Evolutionary conservation across 192 early-diverging fungal species (phyloP).

Genomic region (Pilobolus umbonatus): DNA sequence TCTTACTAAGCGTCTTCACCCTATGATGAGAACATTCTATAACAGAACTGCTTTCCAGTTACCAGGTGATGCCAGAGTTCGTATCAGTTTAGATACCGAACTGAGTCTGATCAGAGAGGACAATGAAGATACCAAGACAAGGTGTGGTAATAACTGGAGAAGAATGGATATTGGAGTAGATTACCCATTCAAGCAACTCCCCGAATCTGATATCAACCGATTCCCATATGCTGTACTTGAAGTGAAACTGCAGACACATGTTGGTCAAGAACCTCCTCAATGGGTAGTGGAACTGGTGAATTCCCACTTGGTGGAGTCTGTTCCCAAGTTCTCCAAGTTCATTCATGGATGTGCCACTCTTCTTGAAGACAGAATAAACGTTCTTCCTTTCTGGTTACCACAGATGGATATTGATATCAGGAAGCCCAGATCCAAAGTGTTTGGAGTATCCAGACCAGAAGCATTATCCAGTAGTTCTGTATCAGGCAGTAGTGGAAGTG

Average conservation of each 20-base stretch:
- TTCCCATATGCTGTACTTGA: slow-evolving; percentile 98
- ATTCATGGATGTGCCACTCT: slow-evolving; percentile 91
- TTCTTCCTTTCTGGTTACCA: slow-evolving; percentile 93
- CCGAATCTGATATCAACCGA: slow-evolving; percentile 74
- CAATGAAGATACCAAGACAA: slow-evolving; percentile 60
- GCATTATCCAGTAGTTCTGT: slow-evolving; percentile 17
- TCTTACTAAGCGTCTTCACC: slow-evolving; percentile 67
- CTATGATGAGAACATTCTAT: slow-evolving; percentile 92
- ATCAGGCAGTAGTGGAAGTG: slow-evolving; percentile 33
- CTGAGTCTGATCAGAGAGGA: slow-evolving; percentile 96
- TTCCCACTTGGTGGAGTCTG: slow-evolving; percentile 86
- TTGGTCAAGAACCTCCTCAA: slow-evolving; percentile 83
- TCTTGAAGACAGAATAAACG: slow-evolving; percentile 69
- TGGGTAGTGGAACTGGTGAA: slow-evolving; percentile 93
- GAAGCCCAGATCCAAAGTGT: slow-evolving; percentile 60
- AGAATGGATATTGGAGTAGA: slow-evolving; percentile 88
- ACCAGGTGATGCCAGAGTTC: slow-evolving; percentile 95
- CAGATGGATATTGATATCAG: slow-evolving; percentile 94
- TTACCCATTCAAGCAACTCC: slow-evolving; percentile 87
- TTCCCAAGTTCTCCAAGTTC: slow-evolving; percentile 98
- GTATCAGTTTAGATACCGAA: slow-evolving; percentile 98
- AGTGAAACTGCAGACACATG: slow-evolving; percentile 94
- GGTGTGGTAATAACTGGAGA: slow-evolving; percentile 92
- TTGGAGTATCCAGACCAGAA: slow-evolving; percentile 47
- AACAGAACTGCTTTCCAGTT: slow-evolving; percentile 99